Conservation (phyloP, 805 yeast species). For the Kodamaea kaohsiungensis region DNA sequence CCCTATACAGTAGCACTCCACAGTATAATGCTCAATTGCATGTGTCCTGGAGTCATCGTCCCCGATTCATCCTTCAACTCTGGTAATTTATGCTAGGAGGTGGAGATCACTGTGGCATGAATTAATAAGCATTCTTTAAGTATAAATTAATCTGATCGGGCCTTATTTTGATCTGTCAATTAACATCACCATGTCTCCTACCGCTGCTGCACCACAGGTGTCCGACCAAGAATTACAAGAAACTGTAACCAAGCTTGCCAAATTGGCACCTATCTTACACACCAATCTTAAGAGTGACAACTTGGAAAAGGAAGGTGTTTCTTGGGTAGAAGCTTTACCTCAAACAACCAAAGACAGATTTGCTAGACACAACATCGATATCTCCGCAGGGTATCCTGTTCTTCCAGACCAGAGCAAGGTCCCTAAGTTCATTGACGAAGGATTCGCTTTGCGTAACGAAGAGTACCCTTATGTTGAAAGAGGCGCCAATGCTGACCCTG, state of each 20-base stretch:
- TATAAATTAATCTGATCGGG: background rate
- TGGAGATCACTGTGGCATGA: background rate
- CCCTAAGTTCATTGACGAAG: slow-evolving; percentile 29
- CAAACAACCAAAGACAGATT: slow-evolving; percentile 14
- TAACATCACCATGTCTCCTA: background rate
- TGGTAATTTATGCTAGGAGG: background rate
- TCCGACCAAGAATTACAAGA: slow-evolving; percentile 14
- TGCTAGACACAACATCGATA: slow-evolving; percentile 25
- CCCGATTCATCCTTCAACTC: background rate
- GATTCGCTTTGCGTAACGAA: slow-evolving; percentile 21
- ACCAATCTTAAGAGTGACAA: slow-evolving; percentile 1
- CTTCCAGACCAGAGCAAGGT: slow-evolving; percentile 22
- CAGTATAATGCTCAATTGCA: background rate
- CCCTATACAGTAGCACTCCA: background rate
- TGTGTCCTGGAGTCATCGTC: background rate
- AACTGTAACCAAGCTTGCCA: slow-evolving; percentile 18
- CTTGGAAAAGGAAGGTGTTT: slow-evolving; percentile 2
- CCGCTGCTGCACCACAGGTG: background rate
- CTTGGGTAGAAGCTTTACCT: slow-evolving; percentile 1
- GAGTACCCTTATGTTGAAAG: slow-evolving; percentile 26
- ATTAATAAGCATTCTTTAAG: background rate
- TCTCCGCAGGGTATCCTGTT: slow-evolving; percentile 29
- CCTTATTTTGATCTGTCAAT: background rate
- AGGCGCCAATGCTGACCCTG: slow-evolving; percentile 30
- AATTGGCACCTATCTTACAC: slow-evolving; percentile 14